Conservation (phyloP, 2,329 filamentous ascomycete species). For the Neofusicoccum sp. region DNA sequence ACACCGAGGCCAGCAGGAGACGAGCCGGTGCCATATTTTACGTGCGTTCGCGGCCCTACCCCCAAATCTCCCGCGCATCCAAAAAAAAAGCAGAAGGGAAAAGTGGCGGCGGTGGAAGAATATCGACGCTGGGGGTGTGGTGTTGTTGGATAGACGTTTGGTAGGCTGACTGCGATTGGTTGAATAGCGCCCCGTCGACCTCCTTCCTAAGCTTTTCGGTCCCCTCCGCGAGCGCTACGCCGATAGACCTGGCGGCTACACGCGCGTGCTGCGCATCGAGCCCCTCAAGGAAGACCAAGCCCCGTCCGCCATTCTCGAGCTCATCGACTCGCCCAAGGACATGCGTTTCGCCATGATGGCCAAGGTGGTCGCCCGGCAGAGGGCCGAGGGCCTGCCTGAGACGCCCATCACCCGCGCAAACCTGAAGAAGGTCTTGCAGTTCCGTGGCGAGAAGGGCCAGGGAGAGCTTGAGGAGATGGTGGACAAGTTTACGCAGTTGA, state of each 20-base stretch:
- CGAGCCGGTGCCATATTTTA: constrained; percentile 80
- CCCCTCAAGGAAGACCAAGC: constrained; percentile 86
- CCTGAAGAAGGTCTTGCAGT: constrained; percentile 78
- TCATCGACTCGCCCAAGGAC: constrained; percentile 91
- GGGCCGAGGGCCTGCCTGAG: constrained; percentile 52
- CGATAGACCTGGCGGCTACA: constrained; percentile 84
- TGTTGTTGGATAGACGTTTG: neutral
- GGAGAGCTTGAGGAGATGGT: constrained; percentile 64
- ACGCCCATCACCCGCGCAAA: constrained; percentile 75
- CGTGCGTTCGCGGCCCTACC: constrained; percentile 54
- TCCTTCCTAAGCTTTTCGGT: constrained; percentile 85
- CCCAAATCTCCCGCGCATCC: too few relatives aligned
- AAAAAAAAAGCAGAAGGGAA: too few relatives aligned
- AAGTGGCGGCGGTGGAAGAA: neutral
- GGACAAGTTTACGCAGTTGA: constrained; percentile 33
- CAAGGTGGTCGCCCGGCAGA: constrained; percentile 68
- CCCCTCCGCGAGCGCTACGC: constrained; percentile 77
- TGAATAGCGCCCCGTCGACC: constrained; percentile 39
- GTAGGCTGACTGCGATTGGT: neutral
- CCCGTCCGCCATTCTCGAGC: constrained; percentile 83
- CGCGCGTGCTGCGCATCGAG: constrained; percentile 88
- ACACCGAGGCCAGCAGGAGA: constrained; percentile 76
- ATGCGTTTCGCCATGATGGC: constrained; percentile 94
- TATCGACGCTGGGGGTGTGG: neutral
- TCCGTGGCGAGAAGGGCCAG: constrained; percentile 62